Evolutionary conservation across 176 grass and related monocot species (phyloP), one percentile per base, ranked within the genome.

Genomic region (Aechmea fasciata): DNA sequence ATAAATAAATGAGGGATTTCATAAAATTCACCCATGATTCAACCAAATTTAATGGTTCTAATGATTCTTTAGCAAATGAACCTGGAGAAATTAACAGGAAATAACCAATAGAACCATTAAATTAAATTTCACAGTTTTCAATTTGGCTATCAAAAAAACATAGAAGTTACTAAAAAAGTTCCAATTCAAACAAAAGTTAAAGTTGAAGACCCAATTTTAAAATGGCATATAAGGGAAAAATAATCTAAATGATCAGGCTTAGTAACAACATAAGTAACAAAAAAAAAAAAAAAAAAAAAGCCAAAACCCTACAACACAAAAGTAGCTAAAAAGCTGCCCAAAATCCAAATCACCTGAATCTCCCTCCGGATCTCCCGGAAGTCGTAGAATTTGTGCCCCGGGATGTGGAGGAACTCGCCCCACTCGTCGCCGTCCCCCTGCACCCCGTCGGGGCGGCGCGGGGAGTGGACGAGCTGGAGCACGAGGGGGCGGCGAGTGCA

Each of bases 401-500:
- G 73, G 3, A 63, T 28, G 48, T 97, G 93, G 29, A 92, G 86
- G 73, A 97, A 92, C 77, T 97, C 93, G 23, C 93, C 93, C 85
- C 88, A 97, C 48, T 97, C 93, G 49, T 87, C 86, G 24, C 80
- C 51, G 14, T 17, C 77, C 66, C 33, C 33, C 33, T 41, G 33
- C 29, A 29, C 11, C 17, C n/a, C 24, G 5, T 57, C 73, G 26
- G 73, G 18, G 11, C 29, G 11, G 49, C 51, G 64, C 11, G 73
- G 48, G 33, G 81, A 82, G n/a, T 83, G 81, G 50, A 97, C 93
- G 13, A 97, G 89, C 79, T 92, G 85, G 72, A 97, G 82, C 52
- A 97, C 93, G 2, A 92, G 84, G 2, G 93, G 93, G 1, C 89
- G 79, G 53, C 93, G 88, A 10, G 93, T 97, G 65, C 86, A 92